These are phyloP conservation scores for Cyclotella sp. DNA, from an alignment of 108 stramenopile species.

Conservation along the genomic window DNA sequence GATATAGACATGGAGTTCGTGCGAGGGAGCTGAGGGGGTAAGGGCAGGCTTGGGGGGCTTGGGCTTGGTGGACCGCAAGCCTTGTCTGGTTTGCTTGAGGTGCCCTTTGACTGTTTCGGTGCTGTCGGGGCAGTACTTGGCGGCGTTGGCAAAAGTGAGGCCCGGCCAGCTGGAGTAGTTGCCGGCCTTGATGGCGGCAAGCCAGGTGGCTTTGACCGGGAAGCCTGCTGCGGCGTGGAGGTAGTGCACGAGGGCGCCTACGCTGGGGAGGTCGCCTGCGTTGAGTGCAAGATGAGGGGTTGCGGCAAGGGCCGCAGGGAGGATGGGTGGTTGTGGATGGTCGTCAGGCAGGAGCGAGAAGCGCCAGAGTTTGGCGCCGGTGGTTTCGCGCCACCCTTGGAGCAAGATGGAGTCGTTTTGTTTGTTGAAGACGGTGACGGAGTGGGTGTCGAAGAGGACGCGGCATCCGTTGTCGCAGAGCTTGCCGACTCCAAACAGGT, in stretches of 20 bases:
- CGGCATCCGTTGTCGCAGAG: background rate
- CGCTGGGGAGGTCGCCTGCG: conserved; percentile 13
- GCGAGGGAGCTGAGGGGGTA: background rate
- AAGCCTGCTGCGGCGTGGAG: conserved; percentile 23
- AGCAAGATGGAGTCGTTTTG: background rate
- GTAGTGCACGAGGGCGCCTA: conserved; percentile 5
- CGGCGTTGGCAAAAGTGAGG: conserved; percentile 23
- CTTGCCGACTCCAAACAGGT: conserved; percentile 7
- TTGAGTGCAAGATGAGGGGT: conserved; percentile 6
- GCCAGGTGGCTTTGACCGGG: conserved; percentile 27
- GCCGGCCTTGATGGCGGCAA: conserved; percentile 27
- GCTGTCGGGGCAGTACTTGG: conserved; percentile 12
- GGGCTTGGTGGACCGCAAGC: conserved; percentile 24
- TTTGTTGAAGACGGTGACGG: background rate
- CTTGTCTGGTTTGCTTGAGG: conserved; percentile 16
- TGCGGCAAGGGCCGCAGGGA: background rate
- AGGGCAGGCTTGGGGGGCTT: background rate
- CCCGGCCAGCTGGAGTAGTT: conserved; percentile 20
- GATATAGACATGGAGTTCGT: background rate
- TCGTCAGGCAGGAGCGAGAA: conserved; percentile 6
- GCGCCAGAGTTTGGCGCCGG: conserved; percentile 6
- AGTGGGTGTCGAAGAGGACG: background rate
- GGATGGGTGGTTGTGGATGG: background rate
- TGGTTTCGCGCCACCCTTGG: conserved; percentile 13
- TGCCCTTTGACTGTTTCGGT: conserved; percentile 19